Evolutionary conservation across 2,329 filamentous ascomycete species (phyloP).

Genomic region (Aspergillus sp.): DNA sequence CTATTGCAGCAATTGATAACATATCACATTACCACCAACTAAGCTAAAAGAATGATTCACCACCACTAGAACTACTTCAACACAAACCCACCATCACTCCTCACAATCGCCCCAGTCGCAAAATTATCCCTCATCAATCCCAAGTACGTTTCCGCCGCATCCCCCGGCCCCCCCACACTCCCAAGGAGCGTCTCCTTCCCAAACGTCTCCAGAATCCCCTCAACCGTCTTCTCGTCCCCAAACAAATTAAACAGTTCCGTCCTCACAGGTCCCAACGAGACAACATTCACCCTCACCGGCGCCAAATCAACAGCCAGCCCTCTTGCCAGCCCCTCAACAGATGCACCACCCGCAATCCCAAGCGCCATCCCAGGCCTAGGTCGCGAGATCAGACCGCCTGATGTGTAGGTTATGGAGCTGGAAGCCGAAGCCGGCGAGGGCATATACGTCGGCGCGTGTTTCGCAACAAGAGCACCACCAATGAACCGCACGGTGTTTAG

Average conservation of each 20-base stretch:
- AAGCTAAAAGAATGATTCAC: no score
- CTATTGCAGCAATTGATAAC: background rate
- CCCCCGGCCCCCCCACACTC: slow-evolving; percentile 30
- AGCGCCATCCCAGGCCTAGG: background rate
- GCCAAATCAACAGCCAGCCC: slow-evolving; percentile 44
- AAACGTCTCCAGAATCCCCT: slow-evolving; percentile 29
- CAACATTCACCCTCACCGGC: slow-evolving; percentile 46
- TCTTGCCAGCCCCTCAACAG: slow-evolving; percentile 33
- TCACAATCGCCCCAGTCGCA: slow-evolving; percentile 36
- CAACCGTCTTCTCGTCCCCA: background rate
- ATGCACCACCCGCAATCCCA: background rate
- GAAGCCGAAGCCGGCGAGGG: background rate
- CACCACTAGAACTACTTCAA: slow-evolving; percentile 16
- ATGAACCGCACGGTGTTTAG: slow-evolving; percentile 27
- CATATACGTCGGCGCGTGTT: slow-evolving; percentile 24
- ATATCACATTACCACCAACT: background rate
- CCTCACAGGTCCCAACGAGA: slow-evolving; percentile 42
- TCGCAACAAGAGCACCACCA: slow-evolving; percentile 40
- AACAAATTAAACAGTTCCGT: slow-evolving; percentile 38
- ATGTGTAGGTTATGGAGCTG: background rate
- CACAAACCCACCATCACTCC: slow-evolving; percentile 39
- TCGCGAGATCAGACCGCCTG: background rate
- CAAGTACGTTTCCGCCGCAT: slow-evolving; percentile 47
- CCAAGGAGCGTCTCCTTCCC: slow-evolving; percentile 23
- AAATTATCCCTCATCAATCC: slow-evolving; percentile 47